Conservation (phyloP, 495 filamentous ascomycete species). For the Aspergillus haitiensis region DNA sequence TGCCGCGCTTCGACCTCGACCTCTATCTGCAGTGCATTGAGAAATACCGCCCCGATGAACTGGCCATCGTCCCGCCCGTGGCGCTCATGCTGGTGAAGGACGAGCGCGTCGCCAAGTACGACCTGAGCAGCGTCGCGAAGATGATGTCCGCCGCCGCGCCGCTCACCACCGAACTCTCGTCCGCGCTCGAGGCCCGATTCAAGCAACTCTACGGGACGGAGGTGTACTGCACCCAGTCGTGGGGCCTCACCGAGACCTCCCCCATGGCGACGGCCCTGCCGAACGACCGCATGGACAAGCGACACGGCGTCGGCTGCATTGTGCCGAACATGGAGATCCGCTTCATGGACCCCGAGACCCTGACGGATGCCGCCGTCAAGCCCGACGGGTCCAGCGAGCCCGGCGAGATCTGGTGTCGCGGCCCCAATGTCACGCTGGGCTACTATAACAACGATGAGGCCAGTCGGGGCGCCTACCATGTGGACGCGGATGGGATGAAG, state of each 20-base stretch:
- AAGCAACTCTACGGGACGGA: not conserved
- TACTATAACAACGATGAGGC: constrained; percentile 8
- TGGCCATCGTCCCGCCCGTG: constrained; percentile 1
- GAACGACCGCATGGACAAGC: constrained; percentile 5
- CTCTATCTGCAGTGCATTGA: not conserved
- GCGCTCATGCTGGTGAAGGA: constrained; percentile 3
- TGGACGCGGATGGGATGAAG: not conserved
- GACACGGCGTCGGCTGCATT: not conserved
- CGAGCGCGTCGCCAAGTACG: not conserved
- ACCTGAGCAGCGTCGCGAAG: not conserved
- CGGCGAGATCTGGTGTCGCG: constrained; percentile 9
- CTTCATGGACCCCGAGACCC: not conserved
- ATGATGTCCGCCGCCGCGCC: constrained; percentile 10
- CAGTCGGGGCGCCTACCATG: not conserved
- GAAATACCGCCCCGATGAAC: not conserved
- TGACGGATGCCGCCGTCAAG: not conserved
- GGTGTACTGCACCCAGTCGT: constrained; percentile 6
- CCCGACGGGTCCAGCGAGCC: not conserved
- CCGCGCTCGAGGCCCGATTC: constrained; percentile 4
- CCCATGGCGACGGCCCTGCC: not conserved
- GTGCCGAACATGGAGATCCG: constrained; percentile 1
- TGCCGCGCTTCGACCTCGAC: constrained; percentile 7
- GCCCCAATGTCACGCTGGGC: not conserved
- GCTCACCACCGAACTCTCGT: not conserved
- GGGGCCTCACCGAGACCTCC: constrained; percentile 3